Conservation (phyloP, 495 filamentous ascomycete genomes). For the Glarea lozoyensis region DNA sequence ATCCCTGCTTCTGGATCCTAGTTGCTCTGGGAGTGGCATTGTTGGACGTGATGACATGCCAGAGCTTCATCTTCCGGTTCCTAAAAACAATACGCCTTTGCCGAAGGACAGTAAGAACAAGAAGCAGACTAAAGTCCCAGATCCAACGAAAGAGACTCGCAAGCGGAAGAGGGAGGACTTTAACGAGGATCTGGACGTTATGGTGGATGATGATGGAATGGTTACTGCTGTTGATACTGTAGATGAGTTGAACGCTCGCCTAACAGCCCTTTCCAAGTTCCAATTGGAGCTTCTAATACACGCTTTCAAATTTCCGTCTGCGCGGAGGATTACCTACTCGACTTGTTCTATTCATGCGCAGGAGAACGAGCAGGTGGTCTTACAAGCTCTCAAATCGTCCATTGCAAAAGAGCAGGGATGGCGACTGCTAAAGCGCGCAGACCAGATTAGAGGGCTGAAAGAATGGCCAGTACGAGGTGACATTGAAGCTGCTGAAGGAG, state of each 20-base stretch:
- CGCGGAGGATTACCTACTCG: slow-evolving; percentile 72
- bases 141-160: slow-evolving; percentile 25
- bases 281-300: slow-evolving; percentile 72
- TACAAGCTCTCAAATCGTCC: slow-evolving; percentile 53
- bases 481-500: slow-evolving; percentile 30
- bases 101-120: background rate
- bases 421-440: slow-evolving; percentile 57
- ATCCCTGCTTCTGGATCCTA: slow-evolving; percentile 79
- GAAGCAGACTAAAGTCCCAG: slow-evolving; percentile 12
- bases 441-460: slow-evolving; percentile 62
- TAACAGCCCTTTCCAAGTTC: slow-evolving; percentile 64
- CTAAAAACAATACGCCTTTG: slow-evolving; percentile 21
- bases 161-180: slow-evolving; percentile 18
- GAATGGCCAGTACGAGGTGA: slow-evolving; percentile 65
- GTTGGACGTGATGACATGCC: slow-evolving; percentile 74
- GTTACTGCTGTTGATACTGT: slow-evolving; percentile 27
- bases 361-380: slow-evolving; percentile 84
- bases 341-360: slow-evolving; percentile 81
- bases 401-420: slow-evolving; percentile 64
- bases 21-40: slow-evolving; percentile 91
- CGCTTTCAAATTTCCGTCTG: slow-evolving; percentile 75
- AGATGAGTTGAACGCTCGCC: slow-evolving; percentile 44
- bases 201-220: slow-evolving; percentile 41
- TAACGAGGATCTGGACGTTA: slow-evolving; percentile 24
- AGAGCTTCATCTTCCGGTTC: slow-evolving; percentile 42